phyloP scores from a whole-genome alignment of 2,329 filamentous ascomycete genomes.

The Xenoacremonium recifei region DNA sequence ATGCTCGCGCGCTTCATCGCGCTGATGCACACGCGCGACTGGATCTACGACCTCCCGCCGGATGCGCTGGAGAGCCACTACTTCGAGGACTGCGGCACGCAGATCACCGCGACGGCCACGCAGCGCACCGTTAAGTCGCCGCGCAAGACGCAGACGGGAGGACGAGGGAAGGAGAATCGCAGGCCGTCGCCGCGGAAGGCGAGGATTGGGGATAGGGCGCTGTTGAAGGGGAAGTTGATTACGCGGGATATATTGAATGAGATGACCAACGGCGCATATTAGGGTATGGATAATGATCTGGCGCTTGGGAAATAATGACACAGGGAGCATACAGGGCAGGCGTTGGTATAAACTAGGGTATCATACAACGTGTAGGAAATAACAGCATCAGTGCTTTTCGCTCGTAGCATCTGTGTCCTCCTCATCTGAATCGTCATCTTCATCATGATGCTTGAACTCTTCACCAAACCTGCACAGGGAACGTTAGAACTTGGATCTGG shows the following conservation, averaged over 20 bases:
- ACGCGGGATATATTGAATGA: constrained; percentile 79
- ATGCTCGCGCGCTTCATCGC: constrained; percentile 74
- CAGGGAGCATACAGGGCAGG: constrained; percentile 3
- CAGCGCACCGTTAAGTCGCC: constrained; percentile 28
- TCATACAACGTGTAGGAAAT: constrained; percentile 6
- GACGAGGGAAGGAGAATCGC: constrained; percentile 43
- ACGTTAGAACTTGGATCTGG: too few relatives aligned
- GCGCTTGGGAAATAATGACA: constrained; percentile 6
- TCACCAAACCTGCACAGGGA: constrained; percentile 33
- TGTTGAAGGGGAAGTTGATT: constrained; percentile 67
- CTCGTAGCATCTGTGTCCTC: constrained; percentile 16
- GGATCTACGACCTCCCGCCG: constrained; percentile 72
- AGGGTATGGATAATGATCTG: constrained; percentile 11
- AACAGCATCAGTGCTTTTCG: constrained; percentile 13
- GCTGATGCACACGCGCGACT: constrained; percentile 74
- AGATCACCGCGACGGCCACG: constrained; percentile 37
- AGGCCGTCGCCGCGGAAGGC: constrained; percentile 51
- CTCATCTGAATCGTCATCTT: constrained; percentile 20
- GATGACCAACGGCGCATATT: constrained; percentile 47
- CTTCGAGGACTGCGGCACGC: constrained; percentile 60
- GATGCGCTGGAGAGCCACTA: constrained; percentile 65
- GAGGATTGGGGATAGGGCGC: constrained; percentile 58
- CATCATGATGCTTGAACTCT: constrained; percentile 28
- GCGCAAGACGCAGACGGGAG: constrained; percentile 24
- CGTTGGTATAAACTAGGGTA: constrained; percentile 9